Evolutionary conservation across 2,329 filamentous ascomycete species (phyloP).

Genomic region (Paracamarosporium sp.): DNA sequence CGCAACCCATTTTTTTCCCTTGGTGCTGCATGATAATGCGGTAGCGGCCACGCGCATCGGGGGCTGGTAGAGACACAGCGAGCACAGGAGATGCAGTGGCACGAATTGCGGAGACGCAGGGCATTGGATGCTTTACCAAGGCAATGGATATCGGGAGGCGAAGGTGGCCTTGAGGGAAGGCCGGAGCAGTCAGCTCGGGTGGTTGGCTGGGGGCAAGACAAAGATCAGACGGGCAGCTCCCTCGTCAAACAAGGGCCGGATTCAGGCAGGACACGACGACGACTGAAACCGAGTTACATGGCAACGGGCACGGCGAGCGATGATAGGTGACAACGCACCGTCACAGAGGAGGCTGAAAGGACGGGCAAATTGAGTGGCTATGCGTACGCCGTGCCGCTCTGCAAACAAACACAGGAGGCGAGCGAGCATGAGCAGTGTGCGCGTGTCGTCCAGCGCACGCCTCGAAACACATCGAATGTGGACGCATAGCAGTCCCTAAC

Average conservation of each 20-base stretch:
- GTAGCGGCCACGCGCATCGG: not conserved
- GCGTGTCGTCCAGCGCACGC: not conserved
- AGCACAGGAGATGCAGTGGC: not conserved
- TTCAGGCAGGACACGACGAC: not conserved
- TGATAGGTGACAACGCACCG: slow-evolving; percentile 11
- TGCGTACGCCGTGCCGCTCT: not conserved
- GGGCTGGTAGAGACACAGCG: not conserved
- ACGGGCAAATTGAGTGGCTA: slow-evolving; percentile 5
- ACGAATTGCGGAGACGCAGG: not conserved
- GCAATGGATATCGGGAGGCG: not conserved
- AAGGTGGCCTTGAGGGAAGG: not conserved
- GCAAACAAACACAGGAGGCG: slow-evolving; percentile 4
- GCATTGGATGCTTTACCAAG: not conserved
- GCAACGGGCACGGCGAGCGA: not conserved
- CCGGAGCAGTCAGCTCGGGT: not conserved
- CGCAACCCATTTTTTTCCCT: not conserved
- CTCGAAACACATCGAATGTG: not conserved
- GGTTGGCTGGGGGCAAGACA: not conserved
- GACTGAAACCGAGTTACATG: slow-evolving; percentile 1
- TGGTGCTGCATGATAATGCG: not conserved
- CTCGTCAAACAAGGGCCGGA: not conserved
- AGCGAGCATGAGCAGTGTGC: not conserved
- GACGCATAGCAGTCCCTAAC: not conserved
- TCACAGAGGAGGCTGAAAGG: slow-evolving; percentile 11
- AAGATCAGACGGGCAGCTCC: not conserved